These are phyloP conservation scores for Cystobasidium pallidum DNA, from an alignment of 1,284 basidiomycete genomes.

Conservation along the genomic window DNA sequence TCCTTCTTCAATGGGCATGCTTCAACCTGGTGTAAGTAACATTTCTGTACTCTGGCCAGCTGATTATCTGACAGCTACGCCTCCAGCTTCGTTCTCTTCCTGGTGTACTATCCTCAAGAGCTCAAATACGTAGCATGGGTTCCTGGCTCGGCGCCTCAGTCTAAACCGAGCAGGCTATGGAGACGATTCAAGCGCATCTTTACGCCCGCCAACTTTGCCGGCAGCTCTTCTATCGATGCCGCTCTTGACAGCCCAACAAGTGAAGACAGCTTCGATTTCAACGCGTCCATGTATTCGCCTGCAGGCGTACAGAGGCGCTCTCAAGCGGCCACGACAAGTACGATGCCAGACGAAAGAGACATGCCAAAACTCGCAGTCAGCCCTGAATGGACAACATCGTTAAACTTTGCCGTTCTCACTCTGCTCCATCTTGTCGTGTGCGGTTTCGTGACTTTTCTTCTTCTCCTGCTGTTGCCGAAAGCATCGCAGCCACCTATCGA, in stretches of 20 bases:
- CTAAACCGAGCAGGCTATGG: conserved; percentile 16
- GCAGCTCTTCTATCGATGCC: conserved; percentile 14
- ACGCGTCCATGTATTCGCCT: conserved; percentile 31
- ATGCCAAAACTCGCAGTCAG: conserved; percentile 14
- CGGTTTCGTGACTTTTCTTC: conserved; percentile 49
- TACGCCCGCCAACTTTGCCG: conserved; percentile 23
- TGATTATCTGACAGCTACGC: neutral
- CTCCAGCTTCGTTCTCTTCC: conserved; percentile 79
- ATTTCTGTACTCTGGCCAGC: neutral
- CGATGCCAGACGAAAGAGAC: conserved; percentile 26
- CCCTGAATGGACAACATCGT: conserved; percentile 27
- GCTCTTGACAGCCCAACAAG: conserved; percentile 30
- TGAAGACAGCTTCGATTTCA: conserved; percentile 42
- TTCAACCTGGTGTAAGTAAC: conserved; percentile 79
- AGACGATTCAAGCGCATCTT: conserved; percentile 41
- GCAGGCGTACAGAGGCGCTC: conserved; percentile 27
- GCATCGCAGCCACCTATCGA: conserved; percentile 44
- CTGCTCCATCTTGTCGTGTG: conserved; percentile 51
- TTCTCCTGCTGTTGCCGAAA: conserved; percentile 51
- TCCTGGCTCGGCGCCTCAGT: conserved; percentile 30
- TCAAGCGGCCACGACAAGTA: conserved; percentile 13
- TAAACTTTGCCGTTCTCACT: conserved; percentile 46
- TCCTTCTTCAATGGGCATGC: conserved; percentile 80
- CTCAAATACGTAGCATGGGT: conserved; percentile 66
- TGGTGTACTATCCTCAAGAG: conserved; percentile 85